Evolutionary conservation across 2,329 filamentous ascomycete genomes (phyloP), one percentile per base, ranked within the genome.

Genomic region (Alternaria tenuissima): DNA sequence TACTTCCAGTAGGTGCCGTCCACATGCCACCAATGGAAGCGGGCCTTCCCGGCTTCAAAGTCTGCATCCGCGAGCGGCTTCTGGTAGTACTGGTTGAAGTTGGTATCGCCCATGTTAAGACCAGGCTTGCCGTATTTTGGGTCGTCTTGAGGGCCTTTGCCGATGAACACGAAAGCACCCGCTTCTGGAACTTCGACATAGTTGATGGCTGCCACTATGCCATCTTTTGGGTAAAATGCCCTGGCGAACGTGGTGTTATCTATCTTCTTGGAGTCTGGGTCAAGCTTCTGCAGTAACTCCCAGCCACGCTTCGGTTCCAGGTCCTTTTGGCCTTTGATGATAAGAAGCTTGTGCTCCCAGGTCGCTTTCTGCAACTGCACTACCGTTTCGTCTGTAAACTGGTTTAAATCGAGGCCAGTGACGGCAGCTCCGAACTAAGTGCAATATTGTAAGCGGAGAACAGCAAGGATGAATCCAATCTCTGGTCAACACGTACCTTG

Each of bases 311-410:
- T 57, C 38, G 38, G 39, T 24, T 57, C 39, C 0, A 57, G 55
- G n/a, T 52, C 20, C 24, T 52, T 16, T 36, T 57, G 47, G 8
- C 55, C 55, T 57, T 52, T 52, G 39, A 57, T 57, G 22, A 57
- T 36, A 26, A 57, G 39, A 22, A 57, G 55, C 12, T 44, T 52
- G 39, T 57, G 46, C 28, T 57, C 47, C 39, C 39, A 57, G 38
- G 47, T 52, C 7, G 55, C 55, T 52, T 57, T 34, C 26, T 41
- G 39, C 39, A 57, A 34, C 39, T 52, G 39, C 12, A 16, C 39
- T 12, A 44, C 47, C 3, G 38, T 52, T 22, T 57, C 55, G 20
- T 52, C 28, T 9, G 55, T 52, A 14, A 57, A 57, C 14, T 52
- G 32, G 39, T 52, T 57, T n/a, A 52, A 12, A 28, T 57, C 55